Percentiles rank a stretch among this genome's conserved stretches.
Conservation (phyloP, 495 filamentous ascomycete species). For the Neurospora sp. region DNA sequence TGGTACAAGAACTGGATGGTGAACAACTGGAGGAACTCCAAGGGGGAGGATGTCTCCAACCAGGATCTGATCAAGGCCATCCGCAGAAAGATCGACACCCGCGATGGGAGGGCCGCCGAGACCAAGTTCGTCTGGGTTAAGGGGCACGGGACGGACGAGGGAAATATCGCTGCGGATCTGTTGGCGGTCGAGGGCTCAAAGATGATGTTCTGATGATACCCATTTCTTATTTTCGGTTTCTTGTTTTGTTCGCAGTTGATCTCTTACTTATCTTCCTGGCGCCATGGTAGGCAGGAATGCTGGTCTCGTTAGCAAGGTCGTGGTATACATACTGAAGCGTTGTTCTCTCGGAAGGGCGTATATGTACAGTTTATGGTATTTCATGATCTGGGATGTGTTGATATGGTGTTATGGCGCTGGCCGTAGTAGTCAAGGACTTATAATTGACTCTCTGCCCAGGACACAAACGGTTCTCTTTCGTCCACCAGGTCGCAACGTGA, state of each 20-base stretch:
- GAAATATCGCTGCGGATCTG: constrained; percentile 71
- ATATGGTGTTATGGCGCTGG: not conserved
- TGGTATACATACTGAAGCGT: not conserved
- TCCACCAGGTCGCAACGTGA: not conserved
- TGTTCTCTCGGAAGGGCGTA: not conserved
- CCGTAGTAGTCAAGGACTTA: not conserved
- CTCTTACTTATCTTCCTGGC: not conserved
- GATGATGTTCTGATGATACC: constrained; percentile 7
- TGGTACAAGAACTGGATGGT: constrained; percentile 74
- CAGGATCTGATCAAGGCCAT: constrained; percentile 71
- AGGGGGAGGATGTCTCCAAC: constrained; percentile 69
- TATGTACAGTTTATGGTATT: not conserved
- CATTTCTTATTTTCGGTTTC: not conserved
- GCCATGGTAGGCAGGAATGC: not conserved
- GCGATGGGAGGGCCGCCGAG: constrained; percentile 46
- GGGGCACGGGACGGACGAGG: constrained; percentile 57
- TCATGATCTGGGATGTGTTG: not conserved
- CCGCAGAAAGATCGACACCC: constrained; percentile 58
- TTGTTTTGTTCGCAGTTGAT: not conserved
- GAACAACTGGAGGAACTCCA: constrained; percentile 68
- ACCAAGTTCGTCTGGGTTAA: constrained; percentile 82
- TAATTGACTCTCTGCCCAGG: not conserved
- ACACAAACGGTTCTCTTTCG: not conserved
- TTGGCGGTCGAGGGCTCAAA: constrained; percentile 56
- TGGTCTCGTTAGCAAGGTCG: not conserved